phyloP scores from a whole-genome alignment of 331 rosid genomes.

The Acacia concinna region DNA sequence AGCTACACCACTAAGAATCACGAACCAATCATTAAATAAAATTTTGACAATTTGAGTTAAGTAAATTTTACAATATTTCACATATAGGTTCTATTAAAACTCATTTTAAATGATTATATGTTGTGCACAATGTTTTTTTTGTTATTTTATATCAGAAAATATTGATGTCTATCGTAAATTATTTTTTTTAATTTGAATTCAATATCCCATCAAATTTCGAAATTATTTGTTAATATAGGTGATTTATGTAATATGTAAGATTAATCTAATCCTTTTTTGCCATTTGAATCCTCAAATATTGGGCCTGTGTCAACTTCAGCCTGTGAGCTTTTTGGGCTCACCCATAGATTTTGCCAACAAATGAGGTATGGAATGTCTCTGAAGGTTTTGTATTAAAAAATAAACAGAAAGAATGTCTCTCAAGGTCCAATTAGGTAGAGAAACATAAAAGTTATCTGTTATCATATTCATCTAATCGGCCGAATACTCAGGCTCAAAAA shows the following conservation, averaged over 20 bases:
- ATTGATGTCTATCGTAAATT: neutral
- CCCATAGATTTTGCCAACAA: too few species aligned
- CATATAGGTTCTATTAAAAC: neutral
- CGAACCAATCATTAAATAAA: neutral
- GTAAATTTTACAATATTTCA: neutral
- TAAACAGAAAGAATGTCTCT: too few species aligned
- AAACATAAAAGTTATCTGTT: too few species aligned
- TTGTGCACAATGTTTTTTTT: neutral
- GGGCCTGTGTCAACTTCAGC: neutral
- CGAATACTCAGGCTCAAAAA: too few species aligned
- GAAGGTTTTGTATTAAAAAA: too few species aligned
- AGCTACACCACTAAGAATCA: neutral
- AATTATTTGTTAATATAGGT: neutral
- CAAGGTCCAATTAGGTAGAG: too few species aligned
- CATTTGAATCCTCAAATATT: neutral
- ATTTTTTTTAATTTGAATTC: neutral
- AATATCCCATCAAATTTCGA: neutral
- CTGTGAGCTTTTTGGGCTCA: neutral
- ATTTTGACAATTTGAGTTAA: neutral
- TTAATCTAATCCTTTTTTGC: neutral
- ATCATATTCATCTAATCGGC: too few species aligned
- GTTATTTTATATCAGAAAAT: neutral
- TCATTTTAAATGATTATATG: neutral
- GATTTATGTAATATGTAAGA: neutral
- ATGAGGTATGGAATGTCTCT: too few species aligned